Base-by-base conservation (phyloP, 2,329 filamentous ascomycete species). In the Scolecobasidium constrictum region DNA sequence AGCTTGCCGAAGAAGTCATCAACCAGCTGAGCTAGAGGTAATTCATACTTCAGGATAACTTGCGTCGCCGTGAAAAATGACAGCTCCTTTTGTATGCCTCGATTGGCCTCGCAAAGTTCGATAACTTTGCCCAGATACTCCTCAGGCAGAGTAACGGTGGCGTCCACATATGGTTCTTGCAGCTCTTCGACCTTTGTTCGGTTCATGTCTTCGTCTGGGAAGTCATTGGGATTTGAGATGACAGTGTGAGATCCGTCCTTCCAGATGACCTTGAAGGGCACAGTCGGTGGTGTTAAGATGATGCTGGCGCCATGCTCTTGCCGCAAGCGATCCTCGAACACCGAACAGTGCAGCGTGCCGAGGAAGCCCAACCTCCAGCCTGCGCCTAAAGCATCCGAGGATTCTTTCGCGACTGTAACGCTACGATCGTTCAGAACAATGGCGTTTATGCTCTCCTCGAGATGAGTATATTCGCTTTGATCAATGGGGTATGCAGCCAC, bases 1-100 rank as follows among this genome's bases (percentile, higher is more conserved):
- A 98, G 71, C 62, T 94, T 95, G 41, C 92, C 92, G 59, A 98
- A 98, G 57, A 98, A 82, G 62, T 98, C 92, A 53, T 96, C 92
- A 1, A 98, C 92, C 3, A 98, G 71, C 42, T 94, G 86, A 2
- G 87, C 79, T 1, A 94, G 73, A 0, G 92, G 92, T 1, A 98
- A 65, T 41, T 88, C 78, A 59, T 98, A 98, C 54, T 90, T 90
- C 23, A 98, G 68, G 48, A 98, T 96, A 45, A 96, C 90, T 61
- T 98, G 92, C 0, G 81, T 86, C 2, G 83, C 71, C 11, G 87
- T 87, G 64, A 96, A 95, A 66, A 94, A 96, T 49, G 86, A 86
- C 26, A 98, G 68, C 50, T 83, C 83, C 54, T 83, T 78, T 59
- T 98, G 92, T 53, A 84, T 78, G 37, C 92, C 92, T 18, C 92